Evolutionary conservation across 768 basidiomycete genomes (phyloP), one percentile per base, ranked within the genome.

Genomic region (Naganishia antarctica): DNA sequence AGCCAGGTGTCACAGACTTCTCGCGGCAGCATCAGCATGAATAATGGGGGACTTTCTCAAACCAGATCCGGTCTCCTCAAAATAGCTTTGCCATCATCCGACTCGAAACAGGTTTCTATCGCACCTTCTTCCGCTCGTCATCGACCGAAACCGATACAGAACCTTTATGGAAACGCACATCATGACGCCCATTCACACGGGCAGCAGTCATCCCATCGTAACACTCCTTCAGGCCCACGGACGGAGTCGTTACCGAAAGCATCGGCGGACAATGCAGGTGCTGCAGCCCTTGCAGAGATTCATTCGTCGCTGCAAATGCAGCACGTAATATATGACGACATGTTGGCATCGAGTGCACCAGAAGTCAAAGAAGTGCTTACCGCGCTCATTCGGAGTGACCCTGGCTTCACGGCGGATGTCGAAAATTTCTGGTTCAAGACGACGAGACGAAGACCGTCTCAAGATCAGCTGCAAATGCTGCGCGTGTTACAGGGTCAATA

Each of bases 231-330:
- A 8, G 53, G 32, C 3, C 34, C 32, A 18, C 18, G 53, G 13
- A 34, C 34, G 34, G 37, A 23, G 34, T 1, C 53, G 13, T 57
- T 34, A 13, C 53, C n/a, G 13, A 23, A 37, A 12, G 37, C 21
- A 12, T 21, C 53, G 23, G 15, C 18, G 5, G 31, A 25, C 21
- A 13, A 57, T 23, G 13, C 21, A 9, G 53, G 37, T 25, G n/a
- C 16, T 3, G 3, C 7, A 9, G n/a, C 18, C 2, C 18, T 40
- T 23, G 34, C 32, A 1, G 37, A 40, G 37, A n/a, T 57, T 16
- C 53, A 23, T 4, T 57, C 53, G 40, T 37, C 53, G 23, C 53
- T 57, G 9, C 53, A 34, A 57, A 34, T 57, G 37, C 53, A 57
- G n/a, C 32, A 57, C 37, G 53, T 21, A 6, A 41, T 57, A n/a